Percentiles rank a stretch among this genome's conserved stretches.
These are phyloP conservation scores for Geotrichum fermentans DNA, from an alignment of 1,139 yeast species.

Conservation along the genomic window DNA sequence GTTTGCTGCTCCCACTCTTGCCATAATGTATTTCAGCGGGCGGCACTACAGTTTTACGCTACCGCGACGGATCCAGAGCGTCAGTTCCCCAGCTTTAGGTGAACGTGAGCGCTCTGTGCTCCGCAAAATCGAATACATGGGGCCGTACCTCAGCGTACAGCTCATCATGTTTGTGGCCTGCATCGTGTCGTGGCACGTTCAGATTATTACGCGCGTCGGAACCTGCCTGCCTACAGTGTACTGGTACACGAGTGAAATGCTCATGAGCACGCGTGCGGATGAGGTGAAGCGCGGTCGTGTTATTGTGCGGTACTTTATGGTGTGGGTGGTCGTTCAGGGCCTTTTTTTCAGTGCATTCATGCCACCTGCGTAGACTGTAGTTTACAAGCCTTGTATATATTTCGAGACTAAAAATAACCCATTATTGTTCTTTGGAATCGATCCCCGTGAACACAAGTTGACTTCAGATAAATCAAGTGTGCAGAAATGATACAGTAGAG, in stretches of 20 bases:
- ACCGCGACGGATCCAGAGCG: background rate
- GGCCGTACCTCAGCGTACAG: slow-evolving; percentile 16
- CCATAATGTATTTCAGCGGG: slow-evolving; percentile 38
- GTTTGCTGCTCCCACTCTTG: slow-evolving; percentile 66
- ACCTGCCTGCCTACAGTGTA: slow-evolving; percentile 69
- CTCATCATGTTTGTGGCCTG: slow-evolving; percentile 48
- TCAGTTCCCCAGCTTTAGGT: background rate
- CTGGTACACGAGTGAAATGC: slow-evolving; percentile 59
- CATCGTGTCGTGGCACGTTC: slow-evolving; percentile 70
- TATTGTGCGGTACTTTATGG: slow-evolving; percentile 31
- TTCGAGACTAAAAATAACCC: too few relatives aligned
- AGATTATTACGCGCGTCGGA: slow-evolving; percentile 67
- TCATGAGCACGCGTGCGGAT: slow-evolving; percentile 22
- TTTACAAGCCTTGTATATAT: too few relatives aligned
- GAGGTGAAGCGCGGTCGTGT: slow-evolving; percentile 24
- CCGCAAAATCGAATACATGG: background rate
- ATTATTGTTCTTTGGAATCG: too few relatives aligned
- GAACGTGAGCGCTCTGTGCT: slow-evolving; percentile 1
- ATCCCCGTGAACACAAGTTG: too few relatives aligned
- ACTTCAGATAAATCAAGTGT: too few relatives aligned
- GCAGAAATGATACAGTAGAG: too few relatives aligned
- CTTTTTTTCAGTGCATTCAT: slow-evolving; percentile 40
- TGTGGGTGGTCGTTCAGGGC: slow-evolving; percentile 40
- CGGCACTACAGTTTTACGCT: slow-evolving; percentile 19
- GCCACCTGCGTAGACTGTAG: slow-evolving; percentile 49